Base-by-base conservation (phyloP, 768 basidiomycete genomes). In the Suillus bovinus region DNA sequence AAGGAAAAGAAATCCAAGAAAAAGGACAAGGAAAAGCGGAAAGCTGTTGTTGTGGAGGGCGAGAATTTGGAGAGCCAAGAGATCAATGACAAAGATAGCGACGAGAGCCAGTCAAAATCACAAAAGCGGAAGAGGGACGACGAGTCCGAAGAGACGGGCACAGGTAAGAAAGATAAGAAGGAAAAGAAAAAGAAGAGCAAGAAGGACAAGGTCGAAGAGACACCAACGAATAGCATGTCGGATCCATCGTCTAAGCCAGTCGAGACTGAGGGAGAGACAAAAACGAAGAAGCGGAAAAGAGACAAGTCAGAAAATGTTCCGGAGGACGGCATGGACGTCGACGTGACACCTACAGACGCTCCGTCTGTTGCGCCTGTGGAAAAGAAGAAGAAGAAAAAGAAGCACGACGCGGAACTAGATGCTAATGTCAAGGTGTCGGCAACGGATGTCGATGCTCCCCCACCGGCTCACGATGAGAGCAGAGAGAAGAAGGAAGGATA, bases 81-180 rank as follows among this genome's bases (percentile, higher is more conserved):
- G 52, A 38, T 27, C 52, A 14, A 44, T 3, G 49, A 64, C 39
- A 68, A 66, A 53, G 54, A 62, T 39, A 61, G 41, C 39, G 55
- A 34, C 9, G 52, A 65, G 41, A 61, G 53, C 36, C 67, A 64
- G 33, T 36, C 31, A 4, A 70, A 70, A 63, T 70, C 67, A 42
- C 79, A 75, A 63, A 80, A 78, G 64, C 76, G 76, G 57, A 77
- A 72, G 64, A 72, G 69, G 67, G 60, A 64, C 53, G 52, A 58
- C 16, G 36, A 65, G 8, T 66, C 64, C 7, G 50, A 10, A 3
- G 61, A 58, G 5, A 66, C 57, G 11, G 63, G 63, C 20, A 63
- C 49, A 17, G 68, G 65, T 34, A 62, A 60, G 39, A 41, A 27
- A 24, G 62, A 59, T 14, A 58, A 22, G 8, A 47, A 55, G 9